Conservation (phyloP, 164 flowering plant genomes). For the Dillenia turbinata region DNA sequence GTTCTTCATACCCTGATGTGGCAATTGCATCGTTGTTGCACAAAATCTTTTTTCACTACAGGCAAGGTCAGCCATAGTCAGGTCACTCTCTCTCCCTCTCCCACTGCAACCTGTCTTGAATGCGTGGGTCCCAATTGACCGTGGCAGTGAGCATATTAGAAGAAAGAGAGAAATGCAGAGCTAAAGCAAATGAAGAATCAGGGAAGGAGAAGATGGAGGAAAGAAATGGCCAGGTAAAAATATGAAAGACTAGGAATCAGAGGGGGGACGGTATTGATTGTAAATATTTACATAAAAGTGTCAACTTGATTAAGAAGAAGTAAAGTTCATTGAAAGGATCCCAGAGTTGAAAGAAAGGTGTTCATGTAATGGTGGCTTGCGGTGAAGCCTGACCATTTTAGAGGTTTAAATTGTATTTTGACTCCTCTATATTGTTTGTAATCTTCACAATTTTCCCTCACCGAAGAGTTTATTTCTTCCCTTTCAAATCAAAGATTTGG, state of each 20-base stretch:
- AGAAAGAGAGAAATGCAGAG: conserved; percentile 3
- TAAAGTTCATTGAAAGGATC: too few relatives aligned
- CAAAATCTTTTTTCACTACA: not conserved
- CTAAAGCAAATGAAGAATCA: not conserved
- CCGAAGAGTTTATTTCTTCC: not conserved
- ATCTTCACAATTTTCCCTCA: conserved; percentile 15
- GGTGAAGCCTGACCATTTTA: conserved; percentile 7
- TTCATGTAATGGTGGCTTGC: conserved; percentile 11
- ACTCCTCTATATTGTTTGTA: not conserved
- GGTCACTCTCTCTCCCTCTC: not conserved
- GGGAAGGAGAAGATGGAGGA: too few relatives aligned
- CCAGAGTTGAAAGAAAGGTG: conserved; percentile 6
- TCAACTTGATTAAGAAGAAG: too few relatives aligned
- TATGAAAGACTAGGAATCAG: too few relatives aligned
- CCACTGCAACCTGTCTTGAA: conserved; percentile 3
- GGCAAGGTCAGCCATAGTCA: conserved; percentile 6
- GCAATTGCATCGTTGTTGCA: conserved; percentile 14
- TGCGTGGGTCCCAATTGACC: conserved; percentile 8
- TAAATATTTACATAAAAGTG: too few relatives aligned
- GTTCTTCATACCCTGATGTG: not conserved
- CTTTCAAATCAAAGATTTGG: too few relatives aligned
- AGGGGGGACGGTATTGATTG: too few relatives aligned
- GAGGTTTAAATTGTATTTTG: not conserved
- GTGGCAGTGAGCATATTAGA: conserved; percentile 1
- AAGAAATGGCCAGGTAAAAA: too few relatives aligned